A percentile compares a stretch with the other conserved stretches of the same genome.
Conservation (phyloP, 1,139 yeast genomes). For the Magnusiomyces clavatus region DNA sequence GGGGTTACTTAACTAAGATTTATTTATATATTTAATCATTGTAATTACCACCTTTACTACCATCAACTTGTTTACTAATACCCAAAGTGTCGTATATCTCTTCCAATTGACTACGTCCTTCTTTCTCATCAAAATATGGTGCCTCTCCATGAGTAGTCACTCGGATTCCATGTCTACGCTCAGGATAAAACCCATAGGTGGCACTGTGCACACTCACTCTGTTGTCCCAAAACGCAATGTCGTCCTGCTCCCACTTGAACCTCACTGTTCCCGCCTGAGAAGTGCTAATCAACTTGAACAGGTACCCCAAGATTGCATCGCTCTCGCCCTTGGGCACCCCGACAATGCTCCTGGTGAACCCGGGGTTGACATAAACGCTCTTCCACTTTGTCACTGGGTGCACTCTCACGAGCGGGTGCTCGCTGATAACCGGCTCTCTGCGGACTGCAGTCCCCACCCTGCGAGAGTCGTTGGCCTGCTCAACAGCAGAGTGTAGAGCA, state of each 20-base stretch:
- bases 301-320: slow-evolving; percentile 45
- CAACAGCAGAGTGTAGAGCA: slow-evolving; percentile 61
- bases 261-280: slow-evolving; percentile 50
- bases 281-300: slow-evolving; percentile 45
- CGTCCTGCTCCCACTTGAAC: slow-evolving; percentile 43
- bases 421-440: slow-evolving; percentile 49
- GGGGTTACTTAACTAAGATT: too few species aligned
- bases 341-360: slow-evolving; percentile 53
- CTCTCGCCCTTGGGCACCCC: slow-evolving; percentile 63
- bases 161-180: slow-evolving; percentile 59
- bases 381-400: slow-evolving; percentile 65
- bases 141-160: slow-evolving; percentile 56
- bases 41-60: slow-evolving; percentile 26
- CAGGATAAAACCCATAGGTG: slow-evolving; percentile 32
- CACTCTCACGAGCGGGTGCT: slow-evolving; percentile 60
- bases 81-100: slow-evolving; percentile 21
- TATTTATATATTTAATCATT: slow-evolving; percentile 26
- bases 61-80: slow-evolving; percentile 21
- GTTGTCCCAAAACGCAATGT: slow-evolving; percentile 71
- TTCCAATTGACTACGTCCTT: slow-evolving; percentile 23
- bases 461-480: slow-evolving; percentile 54
- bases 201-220: slow-evolving; percentile 60
- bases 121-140: slow-evolving; percentile 22
- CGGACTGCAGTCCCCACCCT: slow-evolving; percentile 54
- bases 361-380: slow-evolving; percentile 49